phyloP scores from a whole-genome alignment of 805 yeast genomes.

The Sungouiozyma ichnusensis region DNA sequence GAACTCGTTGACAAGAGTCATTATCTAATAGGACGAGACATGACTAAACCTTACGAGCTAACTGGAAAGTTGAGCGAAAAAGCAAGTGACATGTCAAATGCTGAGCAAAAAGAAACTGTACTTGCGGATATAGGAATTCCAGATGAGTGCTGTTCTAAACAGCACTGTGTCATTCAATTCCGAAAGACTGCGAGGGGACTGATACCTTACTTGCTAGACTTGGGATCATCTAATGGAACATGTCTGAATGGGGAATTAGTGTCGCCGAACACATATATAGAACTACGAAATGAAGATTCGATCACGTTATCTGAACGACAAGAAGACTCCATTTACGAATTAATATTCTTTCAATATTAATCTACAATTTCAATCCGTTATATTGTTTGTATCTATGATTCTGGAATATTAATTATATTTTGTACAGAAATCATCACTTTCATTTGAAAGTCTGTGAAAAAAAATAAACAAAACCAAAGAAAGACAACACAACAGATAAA shows the following conservation, averaged over 20 bases:
- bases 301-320: neutral
- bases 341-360: neutral
- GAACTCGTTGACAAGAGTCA: conserved; percentile 21
- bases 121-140: conserved; percentile 31
- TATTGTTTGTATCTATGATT: too few relatives aligned
- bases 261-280: conserved; percentile 34
- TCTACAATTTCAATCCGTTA: too few relatives aligned
- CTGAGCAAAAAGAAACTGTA: conserved; percentile 14
- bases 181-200: conserved; percentile 17
- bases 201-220: conserved; percentile 35
- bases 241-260: conserved; percentile 31
- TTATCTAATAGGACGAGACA: conserved; percentile 31
- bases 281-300: conserved; percentile 33
- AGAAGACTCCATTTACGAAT: neutral
- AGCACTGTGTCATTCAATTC: conserved; percentile 42
- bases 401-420: too few relatives aligned
- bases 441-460: too few relatives aligned
- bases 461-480: too few relatives aligned
- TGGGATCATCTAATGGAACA: conserved; percentile 41
- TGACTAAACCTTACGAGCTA: conserved; percentile 3
- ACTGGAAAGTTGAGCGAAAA: conserved; percentile 3
- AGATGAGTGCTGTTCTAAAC: conserved; percentile 33
- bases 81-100: too few relatives aligned
- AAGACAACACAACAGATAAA: too few relatives aligned
- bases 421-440: too few relatives aligned